These are phyloP conservation scores for Chaetomiaceae sp. DNA, from an alignment of 2,329 filamentous ascomycete species.

Conservation along the genomic window DNA sequence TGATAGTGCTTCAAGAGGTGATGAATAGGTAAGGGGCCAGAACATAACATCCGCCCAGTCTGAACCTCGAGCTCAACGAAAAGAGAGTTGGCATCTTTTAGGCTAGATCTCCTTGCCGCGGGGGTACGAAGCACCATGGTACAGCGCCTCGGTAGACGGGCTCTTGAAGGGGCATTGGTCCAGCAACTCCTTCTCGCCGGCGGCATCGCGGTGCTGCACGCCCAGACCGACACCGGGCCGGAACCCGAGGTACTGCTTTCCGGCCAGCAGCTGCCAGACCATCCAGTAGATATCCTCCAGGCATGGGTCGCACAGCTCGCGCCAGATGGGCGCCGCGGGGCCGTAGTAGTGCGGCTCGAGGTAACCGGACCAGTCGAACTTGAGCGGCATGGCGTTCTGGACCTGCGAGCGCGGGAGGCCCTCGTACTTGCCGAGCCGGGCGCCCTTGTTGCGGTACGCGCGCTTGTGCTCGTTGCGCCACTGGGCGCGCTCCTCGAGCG, in stretches of 20 bases:
- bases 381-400: conserved; percentile 11
- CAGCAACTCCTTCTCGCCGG: conserved; percentile 7
- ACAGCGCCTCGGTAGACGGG: conserved; percentile 16
- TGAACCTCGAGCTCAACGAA: neutral
- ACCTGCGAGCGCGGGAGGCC: neutral
- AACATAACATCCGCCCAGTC: neutral
- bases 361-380: conserved; percentile 12
- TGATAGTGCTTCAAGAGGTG: neutral
- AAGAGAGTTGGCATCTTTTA: neutral
- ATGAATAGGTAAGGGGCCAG: neutral
- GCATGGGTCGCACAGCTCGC: conserved; percentile 22
- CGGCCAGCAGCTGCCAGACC: conserved; percentile 23
- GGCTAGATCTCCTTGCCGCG: conserved; percentile 1
- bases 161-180: conserved; percentile 17
- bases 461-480: conserved; percentile 7
- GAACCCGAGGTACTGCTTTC: conserved; percentile 22
- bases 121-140: conserved; percentile 10
- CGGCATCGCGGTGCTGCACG: neutral
- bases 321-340: conserved; percentile 21
- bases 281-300: conserved; percentile 28
- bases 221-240: conserved; percentile 19
- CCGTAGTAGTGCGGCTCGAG: conserved; percentile 16
- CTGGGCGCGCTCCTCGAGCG: conserved; percentile 20
- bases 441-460: conserved; percentile 11
- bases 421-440: conserved; percentile 5